Percentiles rank a stretch among this genome's conserved stretches.
Evolutionary conservation across 2,329 filamentous ascomycete species (phyloP).

Genomic region (Coniochaeta sp.): DNA sequence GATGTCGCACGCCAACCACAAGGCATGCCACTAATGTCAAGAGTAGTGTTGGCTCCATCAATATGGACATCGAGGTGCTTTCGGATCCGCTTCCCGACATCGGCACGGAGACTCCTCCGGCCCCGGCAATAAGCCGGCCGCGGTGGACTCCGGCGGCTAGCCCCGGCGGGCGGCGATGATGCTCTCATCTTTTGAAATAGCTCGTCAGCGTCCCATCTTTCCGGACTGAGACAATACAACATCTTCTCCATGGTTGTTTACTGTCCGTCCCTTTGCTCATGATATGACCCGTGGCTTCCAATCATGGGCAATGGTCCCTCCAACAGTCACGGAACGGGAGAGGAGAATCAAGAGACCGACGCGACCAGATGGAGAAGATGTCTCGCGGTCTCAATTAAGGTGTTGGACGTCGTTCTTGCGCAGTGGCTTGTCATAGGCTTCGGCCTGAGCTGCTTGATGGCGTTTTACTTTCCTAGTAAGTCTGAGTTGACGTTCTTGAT

Average conservation of each 20-base stretch:
- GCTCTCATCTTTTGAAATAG: neutral
- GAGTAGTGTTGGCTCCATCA: too few species aligned
- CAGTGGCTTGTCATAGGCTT: slow-evolving; percentile 63
- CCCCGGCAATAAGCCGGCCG: slow-evolving; percentile 3
- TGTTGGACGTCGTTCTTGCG: slow-evolving; percentile 31
- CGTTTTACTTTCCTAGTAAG: slow-evolving; percentile 35
- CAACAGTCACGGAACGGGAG: neutral
- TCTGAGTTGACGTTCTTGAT: neutral
- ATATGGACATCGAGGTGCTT: neutral
- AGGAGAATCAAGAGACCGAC: neutral
- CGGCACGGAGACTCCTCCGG: neutral
- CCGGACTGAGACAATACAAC: neutral
- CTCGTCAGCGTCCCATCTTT: neutral
- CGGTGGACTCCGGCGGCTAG: neutral
- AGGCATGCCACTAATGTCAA: too few species aligned
- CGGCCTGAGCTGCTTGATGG: slow-evolving; percentile 41
- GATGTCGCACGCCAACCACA: too few species aligned
- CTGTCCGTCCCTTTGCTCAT: neutral
- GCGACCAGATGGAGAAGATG: neutral
- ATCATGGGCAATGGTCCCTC: neutral
- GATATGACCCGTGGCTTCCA: neutral
- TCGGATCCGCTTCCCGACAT: neutral
- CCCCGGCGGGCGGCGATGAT: neutral
- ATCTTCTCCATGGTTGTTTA: neutral
- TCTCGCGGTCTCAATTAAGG: neutral